Conservation (phyloP, 371 early-diverging fungal species). For the Quaeritorhiza haematococci region DNA sequence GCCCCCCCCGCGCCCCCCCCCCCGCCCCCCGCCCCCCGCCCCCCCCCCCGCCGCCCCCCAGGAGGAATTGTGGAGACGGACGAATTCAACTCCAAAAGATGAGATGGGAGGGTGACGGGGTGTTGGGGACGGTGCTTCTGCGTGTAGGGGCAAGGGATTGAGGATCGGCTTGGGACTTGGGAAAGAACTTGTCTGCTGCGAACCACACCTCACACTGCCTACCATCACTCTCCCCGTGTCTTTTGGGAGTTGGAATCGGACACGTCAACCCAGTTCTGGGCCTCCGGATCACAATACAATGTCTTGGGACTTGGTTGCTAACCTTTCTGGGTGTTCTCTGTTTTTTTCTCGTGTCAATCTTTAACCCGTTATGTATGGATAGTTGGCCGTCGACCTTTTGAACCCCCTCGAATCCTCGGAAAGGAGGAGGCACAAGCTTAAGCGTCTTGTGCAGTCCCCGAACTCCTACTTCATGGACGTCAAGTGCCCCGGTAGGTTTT, state of each 20-base stretch:
- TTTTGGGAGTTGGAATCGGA: background rate
- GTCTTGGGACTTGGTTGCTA: background rate
- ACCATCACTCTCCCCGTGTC: too few relatives aligned
- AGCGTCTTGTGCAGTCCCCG: slow-evolving; percentile 97
- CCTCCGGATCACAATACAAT: background rate
- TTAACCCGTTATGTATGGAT: slow-evolving; percentile 15
- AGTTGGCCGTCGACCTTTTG: slow-evolving; percentile 98
- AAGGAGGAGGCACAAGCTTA: slow-evolving; percentile 96
- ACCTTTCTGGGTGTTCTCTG: background rate
- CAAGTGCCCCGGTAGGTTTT: slow-evolving; percentile 86
- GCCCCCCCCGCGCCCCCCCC: too few relatives aligned
- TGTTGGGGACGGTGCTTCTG: too few relatives aligned
- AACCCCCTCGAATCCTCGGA: slow-evolving; percentile 95
- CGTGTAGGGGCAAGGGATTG: too few relatives aligned
- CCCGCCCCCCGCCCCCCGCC: too few relatives aligned
- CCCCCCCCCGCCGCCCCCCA: too few relatives aligned
- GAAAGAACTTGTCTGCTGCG: background rate
- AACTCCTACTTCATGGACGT: slow-evolving; percentile 99
- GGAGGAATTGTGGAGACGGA: too few relatives aligned
- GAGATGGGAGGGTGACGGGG: too few relatives aligned
- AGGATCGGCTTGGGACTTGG: too few relatives aligned
- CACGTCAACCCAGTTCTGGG: background rate
- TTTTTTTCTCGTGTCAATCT: background rate
- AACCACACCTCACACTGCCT: too few relatives aligned
- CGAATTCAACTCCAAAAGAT: too few relatives aligned